phyloP scores from a whole-genome alignment of 208 protist species.

The Wallacemonas sp. region DNA sequence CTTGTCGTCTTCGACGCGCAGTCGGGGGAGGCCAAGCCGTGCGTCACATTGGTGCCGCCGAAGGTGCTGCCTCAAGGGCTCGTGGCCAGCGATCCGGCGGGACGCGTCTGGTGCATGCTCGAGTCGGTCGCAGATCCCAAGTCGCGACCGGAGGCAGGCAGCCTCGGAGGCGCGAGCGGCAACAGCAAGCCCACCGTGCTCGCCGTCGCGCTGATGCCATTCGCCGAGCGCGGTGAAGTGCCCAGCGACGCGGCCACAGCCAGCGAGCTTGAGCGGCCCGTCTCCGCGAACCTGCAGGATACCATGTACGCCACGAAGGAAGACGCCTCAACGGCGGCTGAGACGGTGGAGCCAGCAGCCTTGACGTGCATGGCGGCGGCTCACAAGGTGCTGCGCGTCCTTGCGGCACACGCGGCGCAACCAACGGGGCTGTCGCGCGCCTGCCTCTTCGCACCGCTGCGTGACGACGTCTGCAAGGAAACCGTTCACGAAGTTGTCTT shows the following conservation, averaged over 20 bases:
- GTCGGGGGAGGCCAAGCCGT: constrained; percentile 26
- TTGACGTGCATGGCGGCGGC: constrained; percentile 17
- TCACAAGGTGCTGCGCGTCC: constrained; percentile 10
- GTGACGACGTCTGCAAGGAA: constrained; percentile 73
- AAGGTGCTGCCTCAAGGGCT: constrained; percentile 20
- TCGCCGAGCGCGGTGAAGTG: constrained; percentile 15
- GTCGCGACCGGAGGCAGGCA: constrained; percentile 2
- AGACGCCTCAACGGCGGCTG: not conserved
- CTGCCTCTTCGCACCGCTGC: constrained; percentile 67
- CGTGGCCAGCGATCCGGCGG: constrained; percentile 35
- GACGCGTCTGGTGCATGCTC: constrained; percentile 42
- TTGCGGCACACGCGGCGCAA: not conserved
- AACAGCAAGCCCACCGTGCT: constrained; percentile 20
- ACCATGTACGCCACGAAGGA: not conserved
- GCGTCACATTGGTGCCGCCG: not conserved
- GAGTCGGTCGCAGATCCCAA: constrained; percentile 28
- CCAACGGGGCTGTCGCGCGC: not conserved
- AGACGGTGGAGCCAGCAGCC: not conserved
- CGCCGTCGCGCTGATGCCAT: constrained; percentile 20
- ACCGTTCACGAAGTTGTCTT: constrained; percentile 64
- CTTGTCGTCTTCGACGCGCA: constrained; percentile 43
- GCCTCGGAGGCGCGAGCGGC: constrained; percentile 6
- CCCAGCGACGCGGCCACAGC: not conserved
- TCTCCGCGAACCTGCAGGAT: not conserved
- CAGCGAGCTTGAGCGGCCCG: not conserved